These are phyloP conservation scores for Pistacia integerrima DNA, from an alignment of 345 rosid genomes.

Conservation along the genomic window DNA sequence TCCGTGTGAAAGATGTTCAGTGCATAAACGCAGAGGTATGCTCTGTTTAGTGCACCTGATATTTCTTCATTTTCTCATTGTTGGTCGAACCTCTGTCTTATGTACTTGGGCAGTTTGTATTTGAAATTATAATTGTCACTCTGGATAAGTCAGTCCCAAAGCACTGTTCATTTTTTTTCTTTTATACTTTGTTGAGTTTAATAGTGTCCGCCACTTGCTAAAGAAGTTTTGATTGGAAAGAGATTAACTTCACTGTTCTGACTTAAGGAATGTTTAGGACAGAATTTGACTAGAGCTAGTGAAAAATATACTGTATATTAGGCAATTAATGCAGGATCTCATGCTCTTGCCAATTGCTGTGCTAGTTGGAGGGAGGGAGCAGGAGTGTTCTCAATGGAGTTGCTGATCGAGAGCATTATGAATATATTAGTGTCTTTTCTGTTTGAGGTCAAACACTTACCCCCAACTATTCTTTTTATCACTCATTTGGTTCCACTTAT, in stretches of 20 bases:
- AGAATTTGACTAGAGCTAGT: not conserved
- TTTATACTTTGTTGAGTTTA: not conserved
- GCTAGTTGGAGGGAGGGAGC: not conserved
- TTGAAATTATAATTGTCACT: not conserved
- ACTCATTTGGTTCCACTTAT: not conserved
- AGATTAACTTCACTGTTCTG: not conserved
- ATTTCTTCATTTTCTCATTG: not conserved
- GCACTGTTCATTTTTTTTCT: not conserved
- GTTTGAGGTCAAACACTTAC: not conserved
- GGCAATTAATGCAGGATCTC: not conserved
- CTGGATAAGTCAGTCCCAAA: not conserved
- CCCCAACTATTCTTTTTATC: not conserved
- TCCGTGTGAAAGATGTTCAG: constrained; percentile 59
- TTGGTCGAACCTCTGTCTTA: not conserved
- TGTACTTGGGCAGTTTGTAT: not conserved
- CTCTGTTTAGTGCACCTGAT: not conserved
- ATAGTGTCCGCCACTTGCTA: not conserved
- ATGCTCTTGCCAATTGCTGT: not conserved
- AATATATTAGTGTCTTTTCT: not conserved
- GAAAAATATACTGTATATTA: not conserved
- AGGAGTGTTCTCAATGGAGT: not conserved
- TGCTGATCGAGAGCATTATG: not conserved
- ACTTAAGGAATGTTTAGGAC: not conserved
- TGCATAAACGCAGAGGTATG: constrained; percentile 62
- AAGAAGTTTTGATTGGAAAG: not conserved